Base-by-base conservation (phyloP, 2,329 filamentous ascomycete genomes). In the Neopestalotiopsis sp. region DNA sequence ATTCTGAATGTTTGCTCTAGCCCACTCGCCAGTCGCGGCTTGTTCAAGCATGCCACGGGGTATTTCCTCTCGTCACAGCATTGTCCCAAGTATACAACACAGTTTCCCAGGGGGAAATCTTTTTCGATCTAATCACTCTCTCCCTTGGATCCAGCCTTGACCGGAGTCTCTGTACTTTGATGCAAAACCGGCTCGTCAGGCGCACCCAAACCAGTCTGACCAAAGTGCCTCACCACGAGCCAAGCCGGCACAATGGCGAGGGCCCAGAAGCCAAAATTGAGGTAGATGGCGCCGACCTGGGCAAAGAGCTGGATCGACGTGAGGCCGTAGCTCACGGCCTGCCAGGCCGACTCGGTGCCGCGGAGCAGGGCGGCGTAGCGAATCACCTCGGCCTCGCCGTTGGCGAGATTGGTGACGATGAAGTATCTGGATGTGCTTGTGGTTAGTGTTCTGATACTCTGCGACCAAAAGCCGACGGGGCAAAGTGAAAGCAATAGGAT, bases 311-410 rank as follows among this genome's bases (percentile, higher is more conserved):
- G 80, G 10, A 93, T 72, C 2, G 89, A 90, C 9, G 86, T 88
- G 0, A 93, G 78, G 0, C 91, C 92, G 70, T 94, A 94, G 74
- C 90, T 92, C 17, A 94, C 80, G 6, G 91, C 91, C 76, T 94
- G 92, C 81, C 90, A 91, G 0, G 90, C 92, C 1, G 90, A 92
- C 78, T 94, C 91, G 0, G 90, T 92, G 1, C 90, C 92, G 67
- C 91, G 85, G 2, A 94, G 81, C 13, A 94, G 79, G 0, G 90
- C 91, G 0, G 91, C 87, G 74, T 91, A 90, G 0, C 91, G 86
- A 58, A 94, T 87, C 1, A 93, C 86, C 72, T 94, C 89, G 30
- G 86, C 84, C 65, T 92, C 85, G 5, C 85, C 82, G 4, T 83
- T 78, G 1, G 92, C 90, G 2, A 94, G 77, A 72, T 92, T 90